These are phyloP conservation scores for Brassica juncea DNA, from an alignment of 345 rosid genomes.

Conservation along the genomic window DNA sequence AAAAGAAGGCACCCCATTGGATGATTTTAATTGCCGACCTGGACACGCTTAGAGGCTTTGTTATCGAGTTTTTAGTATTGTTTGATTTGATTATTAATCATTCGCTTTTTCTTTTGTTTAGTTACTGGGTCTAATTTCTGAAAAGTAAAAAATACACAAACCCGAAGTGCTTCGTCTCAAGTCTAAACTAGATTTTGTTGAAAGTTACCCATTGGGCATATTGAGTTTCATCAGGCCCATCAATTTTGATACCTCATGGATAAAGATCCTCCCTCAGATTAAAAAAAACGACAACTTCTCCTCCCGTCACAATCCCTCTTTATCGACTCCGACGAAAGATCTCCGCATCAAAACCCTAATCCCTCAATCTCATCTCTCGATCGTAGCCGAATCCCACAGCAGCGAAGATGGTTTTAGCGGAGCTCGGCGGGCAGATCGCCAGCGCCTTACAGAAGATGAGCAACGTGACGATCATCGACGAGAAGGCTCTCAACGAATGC, in stretches of 20 bases:
- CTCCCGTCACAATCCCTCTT: constrained; percentile 9
- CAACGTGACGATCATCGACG: constrained; percentile 91
- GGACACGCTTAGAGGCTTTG: too few species aligned
- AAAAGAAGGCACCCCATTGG: too few species aligned
- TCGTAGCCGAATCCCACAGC: constrained; percentile 6
- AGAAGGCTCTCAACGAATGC: constrained; percentile 81
- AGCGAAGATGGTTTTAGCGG: constrained; percentile 83
- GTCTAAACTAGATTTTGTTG: background rate
- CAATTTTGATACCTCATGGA: background rate
- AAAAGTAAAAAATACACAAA: too few species aligned
- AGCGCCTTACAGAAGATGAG: constrained; percentile 97
- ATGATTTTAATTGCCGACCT: too few species aligned
- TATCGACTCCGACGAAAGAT: constrained; percentile 8
- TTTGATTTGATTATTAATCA: too few species aligned
- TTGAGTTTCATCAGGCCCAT: constrained; percentile 5
- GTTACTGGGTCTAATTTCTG: too few species aligned
- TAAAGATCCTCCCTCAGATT: constrained; percentile 3
- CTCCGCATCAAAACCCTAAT: constrained; percentile 20
- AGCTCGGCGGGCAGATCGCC: constrained; percentile 88
- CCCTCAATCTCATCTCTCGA: background rate
- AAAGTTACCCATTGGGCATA: background rate
- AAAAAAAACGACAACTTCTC: background rate
- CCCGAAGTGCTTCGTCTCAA: background rate
- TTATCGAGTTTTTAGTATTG: too few species aligned
- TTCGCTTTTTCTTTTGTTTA: too few species aligned